Evolutionary conservation across 768 basidiomycete species (phyloP).

Genomic region (Lentinula aciculospora): DNA sequence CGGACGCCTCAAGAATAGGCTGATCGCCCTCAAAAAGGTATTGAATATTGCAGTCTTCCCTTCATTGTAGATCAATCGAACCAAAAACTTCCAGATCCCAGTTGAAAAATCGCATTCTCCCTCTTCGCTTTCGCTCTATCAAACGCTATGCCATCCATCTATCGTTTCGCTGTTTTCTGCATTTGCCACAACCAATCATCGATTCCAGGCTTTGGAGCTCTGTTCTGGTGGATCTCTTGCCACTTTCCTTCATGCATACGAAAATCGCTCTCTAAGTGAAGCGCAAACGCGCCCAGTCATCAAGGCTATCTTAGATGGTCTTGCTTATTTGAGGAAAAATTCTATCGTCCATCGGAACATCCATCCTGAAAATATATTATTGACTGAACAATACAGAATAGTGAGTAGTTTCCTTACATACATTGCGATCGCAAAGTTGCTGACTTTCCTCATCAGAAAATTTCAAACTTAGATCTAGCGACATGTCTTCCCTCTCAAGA

Average conservation of each 20-base stretch:
- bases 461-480: constrained; percentile 34
- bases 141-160: constrained; percentile 41
- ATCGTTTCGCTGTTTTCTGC: constrained; percentile 40
- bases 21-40: constrained; percentile 40
- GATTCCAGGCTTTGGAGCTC: constrained; percentile 39
- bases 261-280: constrained; percentile 22
- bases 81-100: constrained; percentile 2
- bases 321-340: constrained; percentile 37
- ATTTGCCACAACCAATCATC: constrained; percentile 25
- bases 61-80: not conserved
- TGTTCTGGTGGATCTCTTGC: constrained; percentile 35
- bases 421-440: not conserved
- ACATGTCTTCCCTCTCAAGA: constrained; percentile 19
- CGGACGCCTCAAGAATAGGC: constrained; percentile 37
- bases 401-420: constrained; percentile 22
- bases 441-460: constrained; percentile 28
- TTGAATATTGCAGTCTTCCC: not conserved
- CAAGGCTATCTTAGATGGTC: constrained; percentile 33
- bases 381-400: constrained; percentile 31
- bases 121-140: constrained; percentile 26
- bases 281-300: constrained; percentile 30
- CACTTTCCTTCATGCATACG: constrained; percentile 20
- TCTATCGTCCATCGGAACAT: constrained; percentile 40
- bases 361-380: constrained; percentile 29
- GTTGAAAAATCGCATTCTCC: constrained; percentile 1